These are phyloP conservation scores for Lachancea thermotolerans DNA, from an alignment of 805 yeast species.

Conservation along the genomic window DNA sequence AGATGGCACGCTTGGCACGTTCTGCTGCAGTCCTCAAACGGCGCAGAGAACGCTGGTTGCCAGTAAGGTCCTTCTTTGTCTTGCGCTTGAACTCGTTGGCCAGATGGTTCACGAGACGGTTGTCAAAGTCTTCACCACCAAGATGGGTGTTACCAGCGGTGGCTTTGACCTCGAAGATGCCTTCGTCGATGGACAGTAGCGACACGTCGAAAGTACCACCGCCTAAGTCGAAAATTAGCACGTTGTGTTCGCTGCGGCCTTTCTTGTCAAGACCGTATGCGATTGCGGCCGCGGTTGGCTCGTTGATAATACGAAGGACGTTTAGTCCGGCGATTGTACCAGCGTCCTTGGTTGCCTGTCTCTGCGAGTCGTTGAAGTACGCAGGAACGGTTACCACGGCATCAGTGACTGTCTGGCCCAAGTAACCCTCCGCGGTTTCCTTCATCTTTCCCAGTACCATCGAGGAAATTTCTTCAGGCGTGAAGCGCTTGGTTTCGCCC, in stretches of 20 bases:
- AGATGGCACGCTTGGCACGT: constrained; percentile 96
- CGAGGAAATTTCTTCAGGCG: constrained; percentile 92
- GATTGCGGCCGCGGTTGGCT: constrained; percentile 97
- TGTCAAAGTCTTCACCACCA: constrained; percentile 98
- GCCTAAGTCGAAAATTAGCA: constrained; percentile 89
- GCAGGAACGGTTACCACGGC: constrained; percentile 97
- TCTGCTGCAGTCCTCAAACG: constrained; percentile 97
- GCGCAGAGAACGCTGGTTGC: constrained; percentile 92
- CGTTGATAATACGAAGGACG: constrained; percentile 90
- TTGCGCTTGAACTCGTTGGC: constrained; percentile 92
- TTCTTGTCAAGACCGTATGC: constrained; percentile 88
- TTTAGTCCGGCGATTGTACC: constrained; percentile 95
- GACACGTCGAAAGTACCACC: constrained; percentile 99
- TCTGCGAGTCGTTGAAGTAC: constrained; percentile 94
- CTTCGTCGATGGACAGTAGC: constrained; percentile 83
- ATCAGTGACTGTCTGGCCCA: constrained; percentile 75
- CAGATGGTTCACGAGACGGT: constrained; percentile 87
- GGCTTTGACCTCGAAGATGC: constrained; percentile 94
- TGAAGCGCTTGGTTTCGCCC: constrained; percentile 78
- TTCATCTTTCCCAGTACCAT: constrained; percentile 89
- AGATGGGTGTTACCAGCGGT: constrained; percentile 65
- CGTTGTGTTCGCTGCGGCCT: constrained; percentile 75
- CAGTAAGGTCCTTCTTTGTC: constrained; percentile 83
- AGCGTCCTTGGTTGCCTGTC: constrained; percentile 98
- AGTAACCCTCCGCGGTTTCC: constrained; percentile 82